Conservation (phyloP, 2,329 filamentous ascomycete genomes). For the Allantophomopsis lycopodina region DNA sequence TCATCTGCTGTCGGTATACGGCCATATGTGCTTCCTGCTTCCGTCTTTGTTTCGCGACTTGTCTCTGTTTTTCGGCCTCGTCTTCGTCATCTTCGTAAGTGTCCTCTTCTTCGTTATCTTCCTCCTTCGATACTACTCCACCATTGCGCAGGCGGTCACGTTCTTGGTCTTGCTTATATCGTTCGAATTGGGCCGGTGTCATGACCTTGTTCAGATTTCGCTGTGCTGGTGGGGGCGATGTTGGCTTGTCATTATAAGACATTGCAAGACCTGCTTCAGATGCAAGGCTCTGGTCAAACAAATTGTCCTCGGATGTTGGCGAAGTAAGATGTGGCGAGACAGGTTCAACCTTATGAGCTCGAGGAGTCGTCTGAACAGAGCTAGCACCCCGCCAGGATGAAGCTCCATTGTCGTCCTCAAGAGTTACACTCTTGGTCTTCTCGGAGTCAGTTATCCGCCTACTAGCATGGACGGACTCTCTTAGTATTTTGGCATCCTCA, state of each 20-base stretch:
- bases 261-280: conserved; percentile 14
- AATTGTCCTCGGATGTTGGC: conserved; percentile 11
- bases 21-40: conserved; percentile 87
- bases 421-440: conserved; percentile 1
- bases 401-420: conserved; percentile 5
- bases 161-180: conserved; percentile 62
- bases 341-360: conserved; percentile 8
- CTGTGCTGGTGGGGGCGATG: conserved; percentile 4
- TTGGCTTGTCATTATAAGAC: conserved; percentile 11
- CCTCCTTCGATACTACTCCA: conserved; percentile 34
- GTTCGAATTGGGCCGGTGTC: conserved; percentile 80
- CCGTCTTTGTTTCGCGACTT: conserved; percentile 61
- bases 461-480: conserved; percentile 16
- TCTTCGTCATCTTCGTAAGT: conserved; percentile 66
- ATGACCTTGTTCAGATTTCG: conserved; percentile 60
- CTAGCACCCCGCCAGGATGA: conserved; percentile 7
- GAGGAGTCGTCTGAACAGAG: conserved; percentile 11
- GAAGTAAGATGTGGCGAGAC: neutral
- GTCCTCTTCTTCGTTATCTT: conserved; percentile 49
- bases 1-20: conserved; percentile 89
- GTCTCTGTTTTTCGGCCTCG: conserved; percentile 60
- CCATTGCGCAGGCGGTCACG: conserved; percentile 33
- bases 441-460: conserved; percentile 8
- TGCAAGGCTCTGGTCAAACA: conserved; percentile 15
- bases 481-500: conserved; percentile 17